Conservation (phyloP, 75 land plant species). For the Selaginella moellendorffii region DNA sequence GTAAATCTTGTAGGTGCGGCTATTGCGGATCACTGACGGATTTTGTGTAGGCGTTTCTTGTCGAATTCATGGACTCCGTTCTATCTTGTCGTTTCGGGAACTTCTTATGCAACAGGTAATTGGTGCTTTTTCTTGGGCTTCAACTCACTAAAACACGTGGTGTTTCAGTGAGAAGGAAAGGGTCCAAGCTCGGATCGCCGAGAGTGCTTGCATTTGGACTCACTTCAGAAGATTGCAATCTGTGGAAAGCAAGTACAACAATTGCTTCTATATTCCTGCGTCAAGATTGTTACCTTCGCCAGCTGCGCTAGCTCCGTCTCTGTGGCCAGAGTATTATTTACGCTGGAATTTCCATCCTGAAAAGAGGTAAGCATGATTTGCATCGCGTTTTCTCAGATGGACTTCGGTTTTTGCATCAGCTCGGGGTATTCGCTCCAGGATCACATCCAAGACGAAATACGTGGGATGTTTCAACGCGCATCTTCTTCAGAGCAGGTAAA, state of each 20-base stretch:
- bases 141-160: constrained; percentile 2
- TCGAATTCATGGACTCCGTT: constrained; percentile 75
- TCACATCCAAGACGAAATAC: constrained; percentile 21
- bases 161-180: constrained; percentile 77
- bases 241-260: constrained; percentile 56
- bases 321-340: constrained; percentile 92
- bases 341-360: constrained; percentile 83
- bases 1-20: constrained; percentile 29
- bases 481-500: constrained; percentile 48
- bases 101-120: constrained; percentile 89
- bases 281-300: constrained; percentile 75
- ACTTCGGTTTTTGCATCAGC: neutral
- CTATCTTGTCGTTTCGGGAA: constrained; percentile 94
- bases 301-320: constrained; percentile 76
- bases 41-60: constrained; percentile 51
- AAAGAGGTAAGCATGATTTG: too few species aligned
- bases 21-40: neutral
- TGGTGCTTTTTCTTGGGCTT: neutral
- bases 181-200: constrained; percentile 47
- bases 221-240: constrained; percentile 34
- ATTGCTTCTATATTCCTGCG: constrained; percentile 59
- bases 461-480: constrained; percentile 34
- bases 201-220: constrained; percentile 78
- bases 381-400: too few species aligned
- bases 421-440: constrained; percentile 9